Percentiles rank a stretch among this genome's conserved stretches.
These are phyloP conservation scores for Linum lewisii DNA, from an alignment of 345 rosid genomes.

Conservation along the genomic window DNA sequence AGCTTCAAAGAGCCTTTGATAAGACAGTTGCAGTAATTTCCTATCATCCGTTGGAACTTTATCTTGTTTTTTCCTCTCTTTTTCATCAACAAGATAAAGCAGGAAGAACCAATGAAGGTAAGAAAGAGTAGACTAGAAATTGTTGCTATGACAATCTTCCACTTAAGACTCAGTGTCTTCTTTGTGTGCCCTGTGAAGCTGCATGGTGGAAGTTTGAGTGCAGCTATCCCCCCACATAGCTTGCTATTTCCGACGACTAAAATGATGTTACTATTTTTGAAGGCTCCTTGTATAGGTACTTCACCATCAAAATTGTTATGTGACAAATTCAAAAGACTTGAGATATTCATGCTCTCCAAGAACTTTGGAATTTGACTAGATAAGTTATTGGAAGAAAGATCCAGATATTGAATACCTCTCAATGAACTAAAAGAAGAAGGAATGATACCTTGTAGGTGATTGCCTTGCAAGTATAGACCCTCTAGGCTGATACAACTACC, in stretches of 20 bases:
- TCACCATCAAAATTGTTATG: slow-evolving; percentile 18
- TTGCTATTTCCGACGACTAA: background rate
- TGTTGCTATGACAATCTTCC: background rate
- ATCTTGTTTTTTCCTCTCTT: slow-evolving; percentile 5
- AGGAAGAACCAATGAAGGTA: background rate
- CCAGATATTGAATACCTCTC: background rate
- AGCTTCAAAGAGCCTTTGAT: slow-evolving; percentile 1
- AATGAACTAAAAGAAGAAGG: slow-evolving; percentile 9
- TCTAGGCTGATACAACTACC: slow-evolving; percentile 13
- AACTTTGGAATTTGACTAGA: slow-evolving; percentile 15
- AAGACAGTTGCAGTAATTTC: background rate
- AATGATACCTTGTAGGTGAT: slow-evolving; percentile 12
- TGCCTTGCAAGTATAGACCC: slow-evolving; percentile 1
- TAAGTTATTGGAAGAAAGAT: slow-evolving; percentile 14
- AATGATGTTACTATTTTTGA: background rate
- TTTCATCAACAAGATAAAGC: background rate
- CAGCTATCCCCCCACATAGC: background rate
- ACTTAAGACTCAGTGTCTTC: background rate
- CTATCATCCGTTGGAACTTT: background rate
- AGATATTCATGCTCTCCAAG: background rate
- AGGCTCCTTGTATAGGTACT: slow-evolving; percentile 3
- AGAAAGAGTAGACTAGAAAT: background rate
- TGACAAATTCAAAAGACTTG: slow-evolving; percentile 14
- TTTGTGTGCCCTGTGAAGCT: background rate
- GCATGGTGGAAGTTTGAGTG: slow-evolving; percentile 8